Evolutionary conservation across 257 asterid genomes (phyloP).

Genomic region (Solanum pinnatisectum): DNA sequence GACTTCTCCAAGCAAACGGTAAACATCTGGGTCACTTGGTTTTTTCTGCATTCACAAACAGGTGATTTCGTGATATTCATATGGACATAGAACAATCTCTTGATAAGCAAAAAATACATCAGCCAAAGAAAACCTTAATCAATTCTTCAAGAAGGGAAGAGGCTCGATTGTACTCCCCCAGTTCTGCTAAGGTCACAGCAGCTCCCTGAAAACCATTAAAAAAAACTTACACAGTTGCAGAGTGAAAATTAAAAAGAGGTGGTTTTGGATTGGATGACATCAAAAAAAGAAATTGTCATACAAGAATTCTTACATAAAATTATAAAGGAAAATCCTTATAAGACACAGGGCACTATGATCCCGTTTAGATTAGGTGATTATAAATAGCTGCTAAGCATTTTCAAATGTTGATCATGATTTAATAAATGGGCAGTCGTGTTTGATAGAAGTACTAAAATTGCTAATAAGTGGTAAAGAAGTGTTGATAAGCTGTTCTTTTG

Average conservation of each 20-base stretch:
- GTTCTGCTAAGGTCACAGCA: slow-evolving; percentile 77
- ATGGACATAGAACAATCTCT: slow-evolving; percentile 1
- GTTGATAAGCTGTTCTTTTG: not conserved
- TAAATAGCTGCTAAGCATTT: not conserved
- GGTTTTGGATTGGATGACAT: not conserved
- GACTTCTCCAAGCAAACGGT: slow-evolving; percentile 93
- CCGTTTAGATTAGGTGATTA: not conserved
- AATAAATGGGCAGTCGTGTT: not conserved
- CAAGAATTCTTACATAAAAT: not conserved
- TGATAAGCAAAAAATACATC: slow-evolving; percentile 4
- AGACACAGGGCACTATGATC: not conserved
- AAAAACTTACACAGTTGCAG: slow-evolving; percentile 5
- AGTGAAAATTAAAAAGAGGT: not conserved
- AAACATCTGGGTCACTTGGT: slow-evolving; percentile 70
- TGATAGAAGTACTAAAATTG: not conserved
- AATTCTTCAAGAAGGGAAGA: slow-evolving; percentile 62
- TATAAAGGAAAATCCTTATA: not conserved
- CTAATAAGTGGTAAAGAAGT: not conserved
- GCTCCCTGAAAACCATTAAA: slow-evolving; percentile 54
- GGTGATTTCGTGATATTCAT: not conserved
- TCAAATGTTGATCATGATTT: not conserved
- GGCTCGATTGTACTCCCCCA: slow-evolving; percentile 71
- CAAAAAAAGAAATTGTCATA: not conserved
- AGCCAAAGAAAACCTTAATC: slow-evolving; percentile 46
- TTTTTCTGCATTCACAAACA: slow-evolving; percentile 43